Conservation (phyloP, 495 filamentous ascomycete genomes). For the Aspergillus kassunensis region DNA sequence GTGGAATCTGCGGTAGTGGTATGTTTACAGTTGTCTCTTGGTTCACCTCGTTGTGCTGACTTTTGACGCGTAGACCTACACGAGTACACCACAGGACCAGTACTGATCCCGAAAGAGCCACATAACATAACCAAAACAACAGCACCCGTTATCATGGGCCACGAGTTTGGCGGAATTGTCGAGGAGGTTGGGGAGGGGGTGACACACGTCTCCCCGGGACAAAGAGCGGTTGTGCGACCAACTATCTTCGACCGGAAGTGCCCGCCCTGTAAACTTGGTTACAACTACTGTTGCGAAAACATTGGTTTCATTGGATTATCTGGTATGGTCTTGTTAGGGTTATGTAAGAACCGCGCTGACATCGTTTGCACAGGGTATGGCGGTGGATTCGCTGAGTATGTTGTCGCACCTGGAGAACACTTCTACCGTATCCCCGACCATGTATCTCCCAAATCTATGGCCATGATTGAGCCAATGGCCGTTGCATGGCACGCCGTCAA, state of each 20-base stretch:
- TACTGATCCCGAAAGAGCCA: constrained; percentile 45
- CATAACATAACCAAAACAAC: constrained; percentile 53
- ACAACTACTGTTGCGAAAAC: constrained; percentile 55
- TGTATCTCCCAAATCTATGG: constrained; percentile 25
- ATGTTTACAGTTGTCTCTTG: background rate
- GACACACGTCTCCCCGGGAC: constrained; percentile 44
- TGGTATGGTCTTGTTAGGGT: constrained; percentile 21
- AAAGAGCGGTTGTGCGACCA: constrained; percentile 53
- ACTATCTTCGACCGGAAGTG: constrained; percentile 59
- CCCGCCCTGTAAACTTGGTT: constrained; percentile 46
- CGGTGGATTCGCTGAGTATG: constrained; percentile 24
- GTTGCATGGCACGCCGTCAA: constrained; percentile 67
- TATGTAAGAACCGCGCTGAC: background rate
- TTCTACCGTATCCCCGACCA: constrained; percentile 23
- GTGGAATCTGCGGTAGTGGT: constrained; percentile 56
- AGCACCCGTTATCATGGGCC: constrained; percentile 54
- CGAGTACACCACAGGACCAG: constrained; percentile 40
- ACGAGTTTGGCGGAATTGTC: constrained; percentile 57
- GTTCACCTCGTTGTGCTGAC: background rate
- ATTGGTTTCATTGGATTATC: constrained; percentile 60
- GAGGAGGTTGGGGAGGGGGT: constrained; percentile 56
- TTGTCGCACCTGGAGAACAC: constrained; percentile 27
- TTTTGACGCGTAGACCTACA: constrained; percentile 2
- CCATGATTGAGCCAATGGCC: constrained; percentile 57
- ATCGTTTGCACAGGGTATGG: constrained; percentile 18